phyloP scores from a whole-genome alignment of 371 early-diverging fungal species.

The Mortierella sp. region DNA sequence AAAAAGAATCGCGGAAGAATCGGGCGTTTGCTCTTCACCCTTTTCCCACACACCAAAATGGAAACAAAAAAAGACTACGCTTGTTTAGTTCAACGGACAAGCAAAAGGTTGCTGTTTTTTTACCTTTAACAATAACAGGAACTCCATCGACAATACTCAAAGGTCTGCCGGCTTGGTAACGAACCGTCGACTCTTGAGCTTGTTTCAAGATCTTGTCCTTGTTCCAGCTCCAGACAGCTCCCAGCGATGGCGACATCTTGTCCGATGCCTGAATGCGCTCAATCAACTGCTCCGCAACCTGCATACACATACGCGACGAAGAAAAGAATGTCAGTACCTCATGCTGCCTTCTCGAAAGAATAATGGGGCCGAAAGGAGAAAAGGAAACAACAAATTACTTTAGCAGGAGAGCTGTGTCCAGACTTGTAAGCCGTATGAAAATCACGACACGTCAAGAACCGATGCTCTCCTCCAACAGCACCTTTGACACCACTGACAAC shows the following conservation, averaged over 20 bases:
- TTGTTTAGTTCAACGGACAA: background rate
- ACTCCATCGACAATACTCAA: slow-evolving; percentile 79
- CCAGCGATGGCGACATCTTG: slow-evolving; percentile 56
- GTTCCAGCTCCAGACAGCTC: slow-evolving; percentile 58
- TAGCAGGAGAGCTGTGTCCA: slow-evolving; percentile 36
- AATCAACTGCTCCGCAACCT: slow-evolving; percentile 57
- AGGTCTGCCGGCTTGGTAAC: slow-evolving; percentile 67
- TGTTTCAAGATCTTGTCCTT: slow-evolving; percentile 64
- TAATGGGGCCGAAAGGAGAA: background rate
- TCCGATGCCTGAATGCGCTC: slow-evolving; percentile 48
- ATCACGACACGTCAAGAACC: slow-evolving; percentile 48
- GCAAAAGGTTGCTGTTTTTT: background rate
- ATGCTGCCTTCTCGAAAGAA: background rate
- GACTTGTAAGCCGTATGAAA: slow-evolving; percentile 59
- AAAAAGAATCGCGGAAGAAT: too few species aligned
- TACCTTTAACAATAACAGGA: slow-evolving; percentile 69
- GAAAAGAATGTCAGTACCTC: background rate
- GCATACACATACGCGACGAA: background rate
- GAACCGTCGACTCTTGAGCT: slow-evolving; percentile 69
- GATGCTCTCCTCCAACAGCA: background rate
- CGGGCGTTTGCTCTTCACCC: too few species aligned
- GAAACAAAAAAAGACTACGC: background rate
- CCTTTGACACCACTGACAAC: background rate
- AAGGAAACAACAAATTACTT: slow-evolving; percentile 7
- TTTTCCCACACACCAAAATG: background rate